Base-by-base conservation (phyloP, 2,329 filamentous ascomycete genomes). In the Colletotrichum noveboracense region DNA sequence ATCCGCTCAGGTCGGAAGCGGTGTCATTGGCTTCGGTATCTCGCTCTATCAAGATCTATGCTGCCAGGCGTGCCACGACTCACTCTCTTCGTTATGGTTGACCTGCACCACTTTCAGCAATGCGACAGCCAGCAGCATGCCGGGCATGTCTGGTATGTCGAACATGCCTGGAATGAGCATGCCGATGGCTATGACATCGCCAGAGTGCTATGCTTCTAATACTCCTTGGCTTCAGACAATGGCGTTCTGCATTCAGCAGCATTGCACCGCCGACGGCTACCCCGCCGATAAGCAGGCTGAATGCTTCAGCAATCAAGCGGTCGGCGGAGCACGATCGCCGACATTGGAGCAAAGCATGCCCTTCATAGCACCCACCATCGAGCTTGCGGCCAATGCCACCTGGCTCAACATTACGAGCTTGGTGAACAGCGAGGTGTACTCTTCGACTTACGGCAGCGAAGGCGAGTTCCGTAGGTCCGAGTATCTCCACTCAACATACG, bases 161-260 rank as follows among this genome's bases (percentile, higher is more conserved):
- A 56, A 61, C 14, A 73, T 73, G 71, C 18, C 9, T 6, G 55
- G 56, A 26, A 69, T 65, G 65, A 7, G 30, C 4, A 81, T 82
- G 62, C 18, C 21, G 14, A 67, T 55, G 34, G 60, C n/a, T 73
- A 70, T 24, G 61, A 79, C 14, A 68, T 78, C 6, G 67, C 78
- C 81, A 0, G 78, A 80, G 1, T 85, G 83, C 72, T 84, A 80
- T 74, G 78, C 79, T 2, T 78, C 74, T 13, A 82, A 84, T 28
- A 76, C 66, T 7, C 77, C 78, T 2, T 84, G 84, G 70, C 78
- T 84, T 32, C 78, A 79, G 13, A 83, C 83, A 5, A 79, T 84
- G 79, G 82, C 83, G 1, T 78, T 84, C 16, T 85, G 83, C 60
- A 84, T 85, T 64, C 76, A 81, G 64, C 82, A 79, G 9, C 81